A percentile compares a stretch with the other conserved stretches of the same genome.
phyloP scores from a whole-genome alignment of 2,329 filamentous ascomycete genomes.

The Neoscytalidium dimidiatum region DNA sequence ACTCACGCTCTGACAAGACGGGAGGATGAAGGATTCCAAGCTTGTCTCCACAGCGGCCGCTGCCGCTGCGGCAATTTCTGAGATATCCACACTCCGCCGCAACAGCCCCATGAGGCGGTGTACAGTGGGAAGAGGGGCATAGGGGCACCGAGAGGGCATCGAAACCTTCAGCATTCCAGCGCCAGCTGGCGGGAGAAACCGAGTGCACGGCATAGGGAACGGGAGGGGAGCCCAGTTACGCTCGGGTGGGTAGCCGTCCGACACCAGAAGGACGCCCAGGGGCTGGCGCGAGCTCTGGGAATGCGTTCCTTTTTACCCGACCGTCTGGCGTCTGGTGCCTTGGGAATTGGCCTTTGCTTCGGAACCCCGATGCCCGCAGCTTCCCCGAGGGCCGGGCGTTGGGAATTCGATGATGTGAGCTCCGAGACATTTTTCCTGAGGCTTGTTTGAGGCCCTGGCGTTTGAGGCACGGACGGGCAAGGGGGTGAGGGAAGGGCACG shows the following conservation, averaged over 20 bases:
- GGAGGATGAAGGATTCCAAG: too few species aligned
- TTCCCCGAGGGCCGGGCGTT: not conserved
- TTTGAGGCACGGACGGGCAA: slow-evolving; percentile 1
- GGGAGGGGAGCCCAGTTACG: not conserved
- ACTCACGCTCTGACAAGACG: too few species aligned
- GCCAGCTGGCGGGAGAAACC: not conserved
- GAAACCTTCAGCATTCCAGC: not conserved
- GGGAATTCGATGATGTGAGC: not conserved
- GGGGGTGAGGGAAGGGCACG: not conserved
- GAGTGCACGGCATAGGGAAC: slow-evolving; percentile 1
- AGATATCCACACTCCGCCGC: too few species aligned
- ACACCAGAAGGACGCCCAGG: not conserved
- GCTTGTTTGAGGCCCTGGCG: not conserved
- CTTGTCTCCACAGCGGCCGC: too few species aligned
- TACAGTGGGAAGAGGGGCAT: not conserved
- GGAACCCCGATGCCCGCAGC: not conserved
- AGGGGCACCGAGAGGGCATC: not conserved
- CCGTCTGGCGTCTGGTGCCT: not conserved
- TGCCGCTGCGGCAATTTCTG: too few species aligned
- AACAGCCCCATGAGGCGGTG: too few species aligned
- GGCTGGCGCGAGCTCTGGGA: not conserved
- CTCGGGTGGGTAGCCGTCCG: not conserved
- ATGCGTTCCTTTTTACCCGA: not conserved
- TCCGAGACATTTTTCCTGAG: not conserved
- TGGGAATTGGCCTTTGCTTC: not conserved